Conservation (phyloP, 1,284 basidiomycete species). For the Cerrena zonata region DNA sequence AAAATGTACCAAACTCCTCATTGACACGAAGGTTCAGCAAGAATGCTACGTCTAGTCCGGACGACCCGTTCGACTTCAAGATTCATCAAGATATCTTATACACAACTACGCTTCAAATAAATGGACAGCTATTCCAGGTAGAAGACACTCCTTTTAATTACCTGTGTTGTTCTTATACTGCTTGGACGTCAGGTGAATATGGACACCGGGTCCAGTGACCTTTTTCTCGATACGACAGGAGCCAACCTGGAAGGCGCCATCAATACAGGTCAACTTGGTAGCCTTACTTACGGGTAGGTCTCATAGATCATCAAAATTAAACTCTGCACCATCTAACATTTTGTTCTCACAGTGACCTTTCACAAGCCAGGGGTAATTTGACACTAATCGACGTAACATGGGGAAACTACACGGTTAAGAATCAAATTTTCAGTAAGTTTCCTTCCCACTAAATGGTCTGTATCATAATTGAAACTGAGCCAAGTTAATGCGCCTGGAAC, state of each 20-base stretch:
- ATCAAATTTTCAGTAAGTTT: constrained; percentile 10
- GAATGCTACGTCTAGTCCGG: no score
- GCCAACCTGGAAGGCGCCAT: background rate
- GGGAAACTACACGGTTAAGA: constrained; percentile 5
- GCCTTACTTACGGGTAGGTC: constrained; percentile 1
- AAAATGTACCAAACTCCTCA: no score
- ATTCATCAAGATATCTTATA: background rate
- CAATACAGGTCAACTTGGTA: background rate
- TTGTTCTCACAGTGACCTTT: background rate
- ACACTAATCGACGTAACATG: background rate
- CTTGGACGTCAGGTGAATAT: constrained; percentile 2
- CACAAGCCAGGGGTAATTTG: constrained; percentile 1
- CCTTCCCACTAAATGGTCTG: background rate
- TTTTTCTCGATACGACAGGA: constrained; percentile 1
- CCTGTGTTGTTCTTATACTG: background rate
- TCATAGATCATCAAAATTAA: background rate
- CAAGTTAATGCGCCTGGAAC: constrained; percentile 9
- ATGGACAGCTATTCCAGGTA: background rate
- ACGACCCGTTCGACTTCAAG: constrained; percentile 3
- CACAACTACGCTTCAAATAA: background rate
- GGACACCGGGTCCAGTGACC: constrained; percentile 5
- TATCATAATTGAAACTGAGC: background rate
- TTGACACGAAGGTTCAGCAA: no score
- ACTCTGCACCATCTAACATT: background rate
- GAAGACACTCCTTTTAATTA: background rate